phyloP scores from a whole-genome alignment of 257 asterid species.

The Sherardia arvensis region DNA sequence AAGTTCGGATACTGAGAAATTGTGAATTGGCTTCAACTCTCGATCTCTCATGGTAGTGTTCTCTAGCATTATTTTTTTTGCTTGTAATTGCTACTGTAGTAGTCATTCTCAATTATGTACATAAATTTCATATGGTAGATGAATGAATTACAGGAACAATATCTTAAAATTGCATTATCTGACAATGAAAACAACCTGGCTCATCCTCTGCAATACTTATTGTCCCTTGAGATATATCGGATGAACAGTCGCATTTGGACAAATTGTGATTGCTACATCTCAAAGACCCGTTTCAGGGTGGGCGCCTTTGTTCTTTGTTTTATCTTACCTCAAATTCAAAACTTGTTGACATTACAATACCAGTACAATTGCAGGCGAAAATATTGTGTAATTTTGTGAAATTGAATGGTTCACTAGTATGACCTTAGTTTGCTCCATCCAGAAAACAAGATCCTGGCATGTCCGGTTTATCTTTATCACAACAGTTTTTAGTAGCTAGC shows the following conservation, averaged over 20 bases:
- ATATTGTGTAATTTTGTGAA: too few species aligned
- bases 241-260: background rate
- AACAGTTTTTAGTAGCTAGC: too few species aligned
- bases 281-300: background rate
- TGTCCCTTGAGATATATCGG: background rate
- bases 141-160: background rate
- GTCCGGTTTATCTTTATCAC: too few species aligned
- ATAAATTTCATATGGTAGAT: background rate
- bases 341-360: background rate
- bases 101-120: too few species aligned
- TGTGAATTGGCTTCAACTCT: too few species aligned
- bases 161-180: background rate
- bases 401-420: too few species aligned
- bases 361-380: too few species aligned
- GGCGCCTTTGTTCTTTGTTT: background rate
- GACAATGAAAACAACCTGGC: background rate
- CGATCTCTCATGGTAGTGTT: too few species aligned
- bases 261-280: conserved; percentile 7
- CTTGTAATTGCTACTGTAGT: too few species aligned
- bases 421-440: background rate
- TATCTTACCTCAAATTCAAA: background rate
- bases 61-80: too few species aligned
- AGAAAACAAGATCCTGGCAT: background rate
- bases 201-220: background rate
- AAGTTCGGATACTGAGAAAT: too few species aligned